Evolutionary conservation across 805 yeast species (phyloP), one percentile per base, ranked within the genome.

Genomic region (Danielia oregonensis): DNA sequence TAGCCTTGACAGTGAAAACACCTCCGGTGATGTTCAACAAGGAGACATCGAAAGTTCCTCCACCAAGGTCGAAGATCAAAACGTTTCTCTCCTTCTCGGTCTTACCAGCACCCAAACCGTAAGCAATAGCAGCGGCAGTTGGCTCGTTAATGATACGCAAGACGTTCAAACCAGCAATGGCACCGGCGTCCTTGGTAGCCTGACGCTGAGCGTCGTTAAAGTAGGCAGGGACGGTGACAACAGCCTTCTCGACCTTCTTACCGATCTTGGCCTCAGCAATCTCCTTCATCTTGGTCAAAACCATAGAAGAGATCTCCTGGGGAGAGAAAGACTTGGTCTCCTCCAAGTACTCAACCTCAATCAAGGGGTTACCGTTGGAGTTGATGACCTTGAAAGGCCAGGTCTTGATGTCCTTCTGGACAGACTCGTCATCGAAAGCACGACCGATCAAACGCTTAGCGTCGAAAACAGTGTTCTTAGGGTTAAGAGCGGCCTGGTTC

Each of bases 1-100:
- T 87, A 54, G 96, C 94, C 78, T 87, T 87, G 59, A 87, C 96
- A 62, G 88, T 88, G 76, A 87, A 87, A 60, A 87, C 88, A 81
- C 96, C 96, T 59, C 91, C 96, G 65, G 88, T 91, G 63, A 87
- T 86, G 63, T 86, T 79, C 57, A 87, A 76, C 52, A 87, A 74
- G 33, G 96, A 88, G 46, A 88, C 96, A 86, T 87, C 96, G 71
- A 87, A 87, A 59, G 96, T 87, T 76, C 96, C 96, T 71, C 96
- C 96, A 79, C 96, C 96, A 60, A 87, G 76, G 70, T 87, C 96
- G 76, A 87, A 87, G 58, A 87, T 87, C 60, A 87, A 75, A 44
- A 87, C 91, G 68, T 84, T 82, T 63, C 69, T 66, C 58, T 65
- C 72, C 60, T 67, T 67, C 56, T 57, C 68, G 67, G 48, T 41